Evolutionary conservation across 345 rosid species (phyloP).

Genomic region (Citrus maxima): DNA sequence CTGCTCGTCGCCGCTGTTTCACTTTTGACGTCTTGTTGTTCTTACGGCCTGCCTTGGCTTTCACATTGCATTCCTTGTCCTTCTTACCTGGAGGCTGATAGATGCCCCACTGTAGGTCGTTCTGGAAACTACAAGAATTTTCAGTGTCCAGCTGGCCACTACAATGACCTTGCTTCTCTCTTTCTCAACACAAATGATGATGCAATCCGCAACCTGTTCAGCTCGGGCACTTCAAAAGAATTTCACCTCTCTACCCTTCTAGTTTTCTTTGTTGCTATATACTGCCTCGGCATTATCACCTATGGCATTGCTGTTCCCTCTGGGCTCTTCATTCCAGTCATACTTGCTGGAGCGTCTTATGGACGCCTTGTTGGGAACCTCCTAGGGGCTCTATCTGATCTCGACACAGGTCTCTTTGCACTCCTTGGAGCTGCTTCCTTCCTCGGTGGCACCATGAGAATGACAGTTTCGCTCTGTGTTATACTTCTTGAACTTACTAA

Average conservation of each 20-base stretch:
- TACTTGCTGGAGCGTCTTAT: slow-evolving; percentile 91
- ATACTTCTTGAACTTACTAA: slow-evolving; percentile 92
- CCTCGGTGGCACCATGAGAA: slow-evolving; percentile 98
- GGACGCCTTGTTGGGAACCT: slow-evolving; percentile 77
- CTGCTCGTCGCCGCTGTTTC: slow-evolving; percentile 66
- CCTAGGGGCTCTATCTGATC: slow-evolving; percentile 52
- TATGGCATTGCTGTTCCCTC: slow-evolving; percentile 94
- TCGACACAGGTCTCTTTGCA: slow-evolving; percentile 78
- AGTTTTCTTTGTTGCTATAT: slow-evolving; percentile 63
- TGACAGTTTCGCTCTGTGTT: slow-evolving; percentile 90
- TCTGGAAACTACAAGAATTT: slow-evolving; percentile 78
- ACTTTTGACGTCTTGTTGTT: slow-evolving; percentile 73
- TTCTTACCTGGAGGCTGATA: slow-evolving; percentile 39
- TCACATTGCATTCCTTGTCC: slow-evolving; percentile 75
- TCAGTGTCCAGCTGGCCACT: slow-evolving; percentile 75
- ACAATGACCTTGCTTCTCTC: slow-evolving; percentile 89
- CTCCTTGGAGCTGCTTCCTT: slow-evolving; percentile 95
- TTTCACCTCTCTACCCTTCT: slow-evolving; percentile 65
- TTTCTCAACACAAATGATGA: slow-evolving; percentile 88
- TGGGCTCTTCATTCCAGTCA: slow-evolving; percentile 94
- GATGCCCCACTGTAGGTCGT: slow-evolving; percentile 71
- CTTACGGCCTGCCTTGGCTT: slow-evolving; percentile 88
- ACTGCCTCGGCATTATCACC: slow-evolving; percentile 75
- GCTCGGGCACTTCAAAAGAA: slow-evolving; percentile 49
- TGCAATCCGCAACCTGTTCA: slow-evolving; percentile 76